Evolutionary conservation across 495 filamentous ascomycete genomes (phyloP), one percentile per base, ranked within the genome.

Genomic region (Penicillium antarcticum): DNA sequence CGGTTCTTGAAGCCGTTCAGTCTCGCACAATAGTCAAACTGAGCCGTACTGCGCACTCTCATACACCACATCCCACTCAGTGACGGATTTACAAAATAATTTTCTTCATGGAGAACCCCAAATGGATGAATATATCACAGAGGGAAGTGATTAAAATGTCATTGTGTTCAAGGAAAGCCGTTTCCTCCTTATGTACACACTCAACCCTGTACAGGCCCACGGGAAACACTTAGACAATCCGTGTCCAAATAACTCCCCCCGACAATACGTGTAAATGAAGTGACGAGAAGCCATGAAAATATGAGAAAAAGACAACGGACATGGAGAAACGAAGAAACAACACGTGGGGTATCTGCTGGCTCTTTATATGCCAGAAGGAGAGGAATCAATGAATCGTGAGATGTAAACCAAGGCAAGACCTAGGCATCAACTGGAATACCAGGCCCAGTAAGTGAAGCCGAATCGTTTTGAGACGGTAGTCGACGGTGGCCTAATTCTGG

Each of bases 371-470:
- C 42, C 61, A 73, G 60, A 62, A 56, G 60, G 64, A 57, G 61
- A 63, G 61, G 63, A 38, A 59, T 61, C 56, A 62, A 63, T 60
- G 60, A 64, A 63, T 65, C 64, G 61, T 63, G 57, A 61, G 48
- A 57, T 47, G 51, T 53, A 55, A 51, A 51, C 51, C 63, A 43
- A 42, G 36, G 19, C 9, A 19, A 21, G 17, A 35, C 16, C 57
- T 55, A 76, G 26, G 59, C 67, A 66, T 74, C 71, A 35, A 74
- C 71, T 29, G 71, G 58, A 23, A 74, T 64, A 45, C 59, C 55
- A 14, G 57, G 44, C 18, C 62, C 66, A 46, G 60, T 56, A 29
- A 67, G 55, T 1, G 66, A 39, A 17, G 55, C 48, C 18, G 61
- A 51, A 5, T 66, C 65, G 24, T 62, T 62, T 39, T 54, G 57